A percentile compares a stretch with the other conserved stretches of the same genome.
phyloP scores from a whole-genome alignment of 73 alveolate species.

The Paramecium primaurelia region DNA sequence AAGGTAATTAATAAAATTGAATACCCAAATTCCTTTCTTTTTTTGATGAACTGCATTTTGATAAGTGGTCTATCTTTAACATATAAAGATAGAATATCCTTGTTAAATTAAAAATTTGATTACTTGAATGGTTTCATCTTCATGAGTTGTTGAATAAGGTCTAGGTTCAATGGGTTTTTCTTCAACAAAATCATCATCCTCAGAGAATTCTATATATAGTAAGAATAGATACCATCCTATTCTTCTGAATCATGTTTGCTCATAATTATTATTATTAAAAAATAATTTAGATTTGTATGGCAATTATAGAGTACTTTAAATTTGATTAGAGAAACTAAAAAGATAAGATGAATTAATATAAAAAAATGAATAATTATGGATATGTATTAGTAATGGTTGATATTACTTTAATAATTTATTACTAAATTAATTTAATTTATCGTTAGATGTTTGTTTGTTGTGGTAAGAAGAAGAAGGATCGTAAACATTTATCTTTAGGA shows the following conservation, averaged over 20 bases:
- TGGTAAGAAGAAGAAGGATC: conserved; percentile 8
- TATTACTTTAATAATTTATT: background rate
- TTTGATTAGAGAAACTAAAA: background rate
- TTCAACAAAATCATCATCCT: background rate
- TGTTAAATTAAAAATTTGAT: too few species aligned
- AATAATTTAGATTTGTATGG: background rate
- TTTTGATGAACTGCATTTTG: conserved; percentile 59
- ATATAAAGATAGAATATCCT: background rate
- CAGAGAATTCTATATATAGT: background rate
- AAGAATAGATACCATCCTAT: background rate
- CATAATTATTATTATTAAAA: background rate
- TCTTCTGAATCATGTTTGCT: background rate
- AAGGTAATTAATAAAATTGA: background rate
- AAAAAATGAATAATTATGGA: background rate
- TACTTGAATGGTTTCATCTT: conserved; percentile 35
- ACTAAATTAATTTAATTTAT: background rate
- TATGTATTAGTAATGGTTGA: background rate
- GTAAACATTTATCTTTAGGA: background rate
- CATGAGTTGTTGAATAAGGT: background rate
- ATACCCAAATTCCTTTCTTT: conserved; percentile 62
- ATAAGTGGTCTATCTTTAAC: conserved; percentile 41
- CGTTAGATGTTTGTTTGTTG: conserved; percentile 34
- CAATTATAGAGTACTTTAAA: background rate
- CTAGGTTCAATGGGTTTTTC: conserved; percentile 6
- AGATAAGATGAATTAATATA: background rate